Base-by-base conservation (phyloP, 371 early-diverging fungal species). In the Syncephalastrum racemosum region DNA sequence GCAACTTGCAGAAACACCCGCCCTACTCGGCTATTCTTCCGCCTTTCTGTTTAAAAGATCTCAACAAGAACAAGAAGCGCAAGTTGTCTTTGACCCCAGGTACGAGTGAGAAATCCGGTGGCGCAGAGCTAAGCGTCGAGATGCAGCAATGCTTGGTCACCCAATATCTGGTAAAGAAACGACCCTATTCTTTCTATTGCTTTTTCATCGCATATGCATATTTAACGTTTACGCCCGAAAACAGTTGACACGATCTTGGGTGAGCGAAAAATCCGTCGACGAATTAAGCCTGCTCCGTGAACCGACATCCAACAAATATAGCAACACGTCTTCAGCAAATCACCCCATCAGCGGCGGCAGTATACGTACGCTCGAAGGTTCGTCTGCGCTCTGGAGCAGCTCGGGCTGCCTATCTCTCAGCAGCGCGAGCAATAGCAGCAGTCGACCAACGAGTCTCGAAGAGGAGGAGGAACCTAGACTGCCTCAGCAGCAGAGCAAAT, bases 251-350 rank as follows among this genome's bases (percentile, higher is more conserved):
- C 53, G 80, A 53, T 58, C 71, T 6, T 79, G 77, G 77, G 80
- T 86, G 1, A 74, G 83, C 22, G 90, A 91, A 71, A 84, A 84
- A 50, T 83, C 86, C 50, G 84, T 90, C 13, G 92, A 91, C 66
- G 90, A 89, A 62, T 54, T 91, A 47, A 86, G 87, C 54, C 59
- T 80, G 24, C 54, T 74, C 6, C 80, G 90, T 18, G 91, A 91
- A 50, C 90, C 91, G 23, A 24, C 63, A 13, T 67, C 67, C 70
- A 81, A 73, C 57, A 70, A 64, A 56, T 67, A 51, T 15, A 61
- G 67, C 43, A 70, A 66, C 45, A 52, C 63, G 22, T 69, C 73
- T 13, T 62, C 64, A 6, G 54, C 59, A 8, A 66, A 75, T 20
- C 46, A 27, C 25, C n/a, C 60, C 59, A 43, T 45, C 18, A 46